These are phyloP conservation scores for Rosa hybrid DNA, from an alignment of 331 rosid species.

Conservation along the genomic window DNA sequence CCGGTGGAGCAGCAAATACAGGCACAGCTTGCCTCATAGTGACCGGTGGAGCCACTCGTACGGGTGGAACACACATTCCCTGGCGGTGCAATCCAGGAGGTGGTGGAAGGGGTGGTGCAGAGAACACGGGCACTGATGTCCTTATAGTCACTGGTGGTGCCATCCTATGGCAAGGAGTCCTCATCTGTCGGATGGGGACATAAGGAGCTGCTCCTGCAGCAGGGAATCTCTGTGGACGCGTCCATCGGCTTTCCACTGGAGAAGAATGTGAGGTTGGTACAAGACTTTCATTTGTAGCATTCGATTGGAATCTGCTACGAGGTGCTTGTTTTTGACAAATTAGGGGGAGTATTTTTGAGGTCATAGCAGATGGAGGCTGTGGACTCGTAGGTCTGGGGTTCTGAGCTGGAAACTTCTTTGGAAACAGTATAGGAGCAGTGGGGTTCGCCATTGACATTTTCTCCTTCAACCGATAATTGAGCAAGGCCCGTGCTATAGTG, in stretches of 20 bases:
- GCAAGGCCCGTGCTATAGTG: conserved; percentile 83
- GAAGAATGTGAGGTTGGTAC: conserved; percentile 33
- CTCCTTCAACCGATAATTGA: conserved; percentile 78
- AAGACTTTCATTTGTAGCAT: conserved; percentile 41
- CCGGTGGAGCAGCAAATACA: conserved; percentile 67
- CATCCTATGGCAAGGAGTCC: conserved; percentile 78
- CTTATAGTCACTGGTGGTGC: conserved; percentile 94
- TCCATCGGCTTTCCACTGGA: conserved; percentile 51
- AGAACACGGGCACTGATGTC: conserved; percentile 79
- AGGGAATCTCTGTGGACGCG: conserved; percentile 60
- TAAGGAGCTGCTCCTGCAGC: conserved; percentile 83
- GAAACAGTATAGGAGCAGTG: conserved; percentile 67
- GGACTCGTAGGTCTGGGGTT: conserved; percentile 87
- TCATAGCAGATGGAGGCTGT: conserved; percentile 62
- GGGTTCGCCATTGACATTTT: conserved; percentile 69
- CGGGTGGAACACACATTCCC: conserved; percentile 46
- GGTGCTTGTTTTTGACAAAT: conserved; percentile 65
- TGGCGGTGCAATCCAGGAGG: conserved; percentile 51
- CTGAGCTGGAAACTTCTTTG: conserved; percentile 64
- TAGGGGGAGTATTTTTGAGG: conserved; percentile 90
- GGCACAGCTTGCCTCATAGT: conserved; percentile 79
- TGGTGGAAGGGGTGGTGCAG: conserved; percentile 83
- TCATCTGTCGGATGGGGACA: conserved; percentile 78
- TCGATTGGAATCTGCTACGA: conserved; percentile 50
- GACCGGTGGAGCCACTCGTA: conserved; percentile 72